Percentiles rank a stretch among this genome's conserved stretches.
These are phyloP conservation scores for Clarireedia hainanense DNA, from an alignment of 2,329 filamentous ascomycete genomes.

Conservation along the genomic window DNA sequence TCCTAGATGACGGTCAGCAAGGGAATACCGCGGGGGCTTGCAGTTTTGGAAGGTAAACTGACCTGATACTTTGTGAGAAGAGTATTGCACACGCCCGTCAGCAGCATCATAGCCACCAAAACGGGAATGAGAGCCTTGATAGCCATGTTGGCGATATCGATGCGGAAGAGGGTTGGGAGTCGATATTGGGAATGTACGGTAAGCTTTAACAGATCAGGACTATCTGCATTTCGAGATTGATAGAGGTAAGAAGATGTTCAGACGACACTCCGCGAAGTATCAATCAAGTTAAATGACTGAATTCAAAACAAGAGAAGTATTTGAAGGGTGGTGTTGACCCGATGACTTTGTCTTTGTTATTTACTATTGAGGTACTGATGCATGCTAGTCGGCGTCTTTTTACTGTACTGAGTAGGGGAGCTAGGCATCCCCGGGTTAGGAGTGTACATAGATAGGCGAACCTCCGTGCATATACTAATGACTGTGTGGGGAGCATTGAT, in stretches of 20 bases:
- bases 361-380: background rate
- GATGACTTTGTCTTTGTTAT: background rate
- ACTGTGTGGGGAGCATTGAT: too few relatives aligned
- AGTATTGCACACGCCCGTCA: conserved; percentile 95
- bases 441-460: too few relatives aligned
- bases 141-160: conserved; percentile 3
- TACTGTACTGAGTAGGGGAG: too few relatives aligned
- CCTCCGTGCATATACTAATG: too few relatives aligned
- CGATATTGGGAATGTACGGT: background rate
- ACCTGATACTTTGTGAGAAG: conserved; percentile 95
- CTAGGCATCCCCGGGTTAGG: too few relatives aligned
- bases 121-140: conserved; percentile 56
- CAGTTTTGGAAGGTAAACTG: conserved; percentile 22
- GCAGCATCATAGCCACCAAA: conserved; percentile 90
- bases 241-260: too few relatives aligned
- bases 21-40: background rate
- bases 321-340: background rate
- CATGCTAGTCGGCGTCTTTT: too few relatives aligned
- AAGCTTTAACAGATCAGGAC: background rate
- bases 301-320: background rate
- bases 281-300: background rate
- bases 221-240: too few relatives aligned
- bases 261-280: background rate
- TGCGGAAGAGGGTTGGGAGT: background rate
- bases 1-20: conserved; percentile 47